These are phyloP conservation scores for Phoma sp. DNA, from an alignment of 2,329 filamentous ascomycete species.

Conservation along the genomic window DNA sequence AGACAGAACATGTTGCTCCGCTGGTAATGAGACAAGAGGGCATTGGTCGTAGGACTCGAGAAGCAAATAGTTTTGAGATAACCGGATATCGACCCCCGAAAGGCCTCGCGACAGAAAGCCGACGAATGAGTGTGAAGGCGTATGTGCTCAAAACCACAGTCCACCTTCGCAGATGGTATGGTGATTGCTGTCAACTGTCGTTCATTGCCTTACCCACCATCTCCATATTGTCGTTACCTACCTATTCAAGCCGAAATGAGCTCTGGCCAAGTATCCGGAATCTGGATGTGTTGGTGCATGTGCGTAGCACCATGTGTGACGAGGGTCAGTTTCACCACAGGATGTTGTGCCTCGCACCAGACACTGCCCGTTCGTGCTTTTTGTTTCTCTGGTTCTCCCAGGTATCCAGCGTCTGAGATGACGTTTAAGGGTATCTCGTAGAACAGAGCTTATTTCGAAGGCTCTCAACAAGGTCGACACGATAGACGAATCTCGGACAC, in stretches of 20 bases:
- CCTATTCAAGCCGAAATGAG: not conserved
- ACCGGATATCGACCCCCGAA: no score
- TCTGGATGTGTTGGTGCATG: conserved; percentile 6
- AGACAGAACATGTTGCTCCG: no score
- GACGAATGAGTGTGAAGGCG: no score
- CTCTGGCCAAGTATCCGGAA: not conserved
- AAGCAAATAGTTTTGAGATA: no score
- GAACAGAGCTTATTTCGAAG: not conserved
- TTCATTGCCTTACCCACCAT: no score
- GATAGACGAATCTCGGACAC: not conserved
- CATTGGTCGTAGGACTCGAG: no score
- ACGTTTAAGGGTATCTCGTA: not conserved
- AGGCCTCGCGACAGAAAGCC: no score
- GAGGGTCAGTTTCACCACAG: conserved; percentile 2
- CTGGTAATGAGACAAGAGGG: no score
- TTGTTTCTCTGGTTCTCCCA: not conserved
- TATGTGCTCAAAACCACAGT: no score
- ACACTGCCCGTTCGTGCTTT: not conserved
- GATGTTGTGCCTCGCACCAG: not conserved
- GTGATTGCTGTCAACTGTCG: no score
- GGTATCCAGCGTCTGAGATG: not conserved
- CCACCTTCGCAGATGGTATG: no score
- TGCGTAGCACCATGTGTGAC: conserved; percentile 7
- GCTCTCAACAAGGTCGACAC: not conserved
- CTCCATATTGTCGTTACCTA: not conserved